Percentiles rank a stretch among this genome's conserved stretches.
phyloP scores from a whole-genome alignment of 2,329 filamentous ascomycete species.

The Alternaria arborescens region DNA sequence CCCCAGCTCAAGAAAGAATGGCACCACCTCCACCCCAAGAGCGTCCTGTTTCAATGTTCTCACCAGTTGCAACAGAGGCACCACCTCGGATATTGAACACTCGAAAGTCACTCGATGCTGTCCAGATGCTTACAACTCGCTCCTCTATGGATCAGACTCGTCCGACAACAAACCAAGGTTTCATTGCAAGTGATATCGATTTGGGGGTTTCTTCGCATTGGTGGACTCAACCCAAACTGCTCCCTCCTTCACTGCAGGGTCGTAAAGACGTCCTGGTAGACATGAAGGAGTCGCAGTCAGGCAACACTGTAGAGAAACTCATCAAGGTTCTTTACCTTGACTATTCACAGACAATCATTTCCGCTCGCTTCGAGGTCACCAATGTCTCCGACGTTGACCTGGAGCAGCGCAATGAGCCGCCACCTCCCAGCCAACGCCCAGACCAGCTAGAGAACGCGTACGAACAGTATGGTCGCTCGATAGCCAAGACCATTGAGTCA shows the following conservation, averaged over 20 bases:
- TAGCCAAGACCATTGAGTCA: slow-evolving; percentile 72
- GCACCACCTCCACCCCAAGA: slow-evolving; percentile 52
- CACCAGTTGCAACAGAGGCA: slow-evolving; percentile 47
- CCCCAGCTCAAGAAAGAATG: slow-evolving; percentile 40
- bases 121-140: slow-evolving; percentile 61
- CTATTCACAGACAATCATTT: slow-evolving; percentile 93
- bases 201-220: slow-evolving; percentile 77
- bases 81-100: slow-evolving; percentile 55
- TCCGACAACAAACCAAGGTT: slow-evolving; percentile 75
- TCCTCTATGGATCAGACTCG: slow-evolving; percentile 79
- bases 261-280: slow-evolving; percentile 86
- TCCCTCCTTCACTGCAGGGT: slow-evolving; percentile 82
- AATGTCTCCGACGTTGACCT: slow-evolving; percentile 76
- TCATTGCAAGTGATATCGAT: slow-evolving; percentile 88
- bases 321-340: slow-evolving; percentile 92
- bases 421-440: slow-evolving; percentile 82
- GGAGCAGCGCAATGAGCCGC: slow-evolving; percentile 86
- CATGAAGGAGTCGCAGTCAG: slow-evolving; percentile 78
- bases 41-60: slow-evolving; percentile 34
- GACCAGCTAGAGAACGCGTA: slow-evolving; percentile 92
- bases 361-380: slow-evolving; percentile 77
- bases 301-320: slow-evolving; percentile 78
- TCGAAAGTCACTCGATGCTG: slow-evolving; percentile 72
- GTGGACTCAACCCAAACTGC: slow-evolving; percentile 84
- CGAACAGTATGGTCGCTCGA: slow-evolving; percentile 78